phyloP scores from a whole-genome alignment of 2,329 filamentous ascomycete species.

The Xylaria sp. region DNA sequence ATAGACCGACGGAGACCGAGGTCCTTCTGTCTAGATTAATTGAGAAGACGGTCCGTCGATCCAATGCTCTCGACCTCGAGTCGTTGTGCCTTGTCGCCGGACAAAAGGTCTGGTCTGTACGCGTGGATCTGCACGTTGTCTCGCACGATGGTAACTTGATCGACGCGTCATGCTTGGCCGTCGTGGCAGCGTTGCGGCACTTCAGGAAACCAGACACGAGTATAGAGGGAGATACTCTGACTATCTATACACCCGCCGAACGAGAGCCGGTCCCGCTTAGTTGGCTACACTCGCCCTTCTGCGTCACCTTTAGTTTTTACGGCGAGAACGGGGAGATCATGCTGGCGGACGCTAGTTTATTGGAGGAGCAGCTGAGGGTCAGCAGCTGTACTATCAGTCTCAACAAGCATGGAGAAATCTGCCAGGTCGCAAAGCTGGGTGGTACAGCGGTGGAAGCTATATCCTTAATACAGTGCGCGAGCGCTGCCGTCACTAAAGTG shows the following conservation, averaged over 20 bases:
- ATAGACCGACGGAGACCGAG: conserved; percentile 84
- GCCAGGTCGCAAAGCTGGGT: conserved; percentile 90
- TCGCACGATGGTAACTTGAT: conserved; percentile 91
- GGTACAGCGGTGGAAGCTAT: conserved; percentile 84
- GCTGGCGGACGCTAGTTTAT: conserved; percentile 74
- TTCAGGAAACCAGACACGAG: conserved; percentile 91
- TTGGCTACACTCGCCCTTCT: conserved; percentile 91
- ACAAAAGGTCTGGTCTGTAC: conserved; percentile 88
- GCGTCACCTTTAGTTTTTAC: conserved; percentile 89
- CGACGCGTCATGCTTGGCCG: conserved; percentile 85
- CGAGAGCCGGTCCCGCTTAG: conserved; percentile 89
- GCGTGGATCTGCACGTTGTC: conserved; percentile 91
- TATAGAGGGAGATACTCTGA: conserved; percentile 85
- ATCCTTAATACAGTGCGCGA: conserved; percentile 78
- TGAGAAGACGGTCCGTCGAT: conserved; percentile 93
- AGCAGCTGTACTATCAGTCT: conserved; percentile 83
- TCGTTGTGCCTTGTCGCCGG: conserved; percentile 93
- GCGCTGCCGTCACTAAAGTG: conserved; percentile 78
- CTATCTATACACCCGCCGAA: conserved; percentile 84
- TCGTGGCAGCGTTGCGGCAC: conserved; percentile 88
- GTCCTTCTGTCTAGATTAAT: conserved; percentile 86
- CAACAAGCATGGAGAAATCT: conserved; percentile 90
- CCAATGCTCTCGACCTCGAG: conserved; percentile 92
- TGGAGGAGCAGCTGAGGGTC: conserved; percentile 80
- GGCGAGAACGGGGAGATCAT: conserved; percentile 75